Percentiles rank a stretch among this genome's conserved stretches.
Evolutionary conservation across 495 filamentous ascomycete species (phyloP).

Genomic region (Talaromyces trachyspermus): DNA sequence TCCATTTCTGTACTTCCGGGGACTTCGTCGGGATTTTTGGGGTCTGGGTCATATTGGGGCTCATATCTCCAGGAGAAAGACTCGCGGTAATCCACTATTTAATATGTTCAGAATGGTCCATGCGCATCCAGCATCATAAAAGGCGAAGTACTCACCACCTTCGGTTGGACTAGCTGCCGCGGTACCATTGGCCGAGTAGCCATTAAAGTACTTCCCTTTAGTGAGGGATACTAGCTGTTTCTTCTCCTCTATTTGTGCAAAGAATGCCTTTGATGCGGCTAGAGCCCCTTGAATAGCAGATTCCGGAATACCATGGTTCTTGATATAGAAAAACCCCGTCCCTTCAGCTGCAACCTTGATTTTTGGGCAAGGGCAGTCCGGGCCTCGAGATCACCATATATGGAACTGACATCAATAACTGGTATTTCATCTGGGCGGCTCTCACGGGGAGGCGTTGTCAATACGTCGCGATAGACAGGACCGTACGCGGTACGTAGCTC

Average conservation of each 20-base stretch:
- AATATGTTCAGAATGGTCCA: neutral
- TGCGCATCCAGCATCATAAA: neutral
- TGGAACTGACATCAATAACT: slow-evolving; percentile 30
- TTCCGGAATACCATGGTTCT: neutral
- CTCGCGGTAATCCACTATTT: slow-evolving; percentile 12
- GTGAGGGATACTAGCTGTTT: neutral
- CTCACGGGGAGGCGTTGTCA: neutral
- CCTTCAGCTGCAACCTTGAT: slow-evolving; percentile 18
- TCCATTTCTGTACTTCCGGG: slow-evolving; percentile 30
- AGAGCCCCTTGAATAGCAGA: neutral
- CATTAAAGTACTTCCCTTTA: neutral
- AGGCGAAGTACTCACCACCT: neutral
- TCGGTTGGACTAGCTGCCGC: neutral
- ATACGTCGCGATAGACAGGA: slow-evolving; percentile 1
- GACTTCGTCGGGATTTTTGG: slow-evolving; percentile 21
- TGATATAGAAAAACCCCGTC: slow-evolving; percentile 1
- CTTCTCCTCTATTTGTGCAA: neutral
- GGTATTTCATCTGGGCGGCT: slow-evolving; percentile 35
- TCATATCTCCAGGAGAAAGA: slow-evolving; percentile 27
- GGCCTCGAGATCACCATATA: slow-evolving; percentile 25
- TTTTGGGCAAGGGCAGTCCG: slow-evolving; percentile 24
- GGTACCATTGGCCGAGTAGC: neutral
- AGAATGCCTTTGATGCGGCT: neutral
- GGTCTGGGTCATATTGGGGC: slow-evolving; percentile 31
- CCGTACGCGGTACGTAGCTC: slow-evolving; percentile 5